phyloP scores from a whole-genome alignment of 257 asterid species.

The Fraxinus excelsior region DNA sequence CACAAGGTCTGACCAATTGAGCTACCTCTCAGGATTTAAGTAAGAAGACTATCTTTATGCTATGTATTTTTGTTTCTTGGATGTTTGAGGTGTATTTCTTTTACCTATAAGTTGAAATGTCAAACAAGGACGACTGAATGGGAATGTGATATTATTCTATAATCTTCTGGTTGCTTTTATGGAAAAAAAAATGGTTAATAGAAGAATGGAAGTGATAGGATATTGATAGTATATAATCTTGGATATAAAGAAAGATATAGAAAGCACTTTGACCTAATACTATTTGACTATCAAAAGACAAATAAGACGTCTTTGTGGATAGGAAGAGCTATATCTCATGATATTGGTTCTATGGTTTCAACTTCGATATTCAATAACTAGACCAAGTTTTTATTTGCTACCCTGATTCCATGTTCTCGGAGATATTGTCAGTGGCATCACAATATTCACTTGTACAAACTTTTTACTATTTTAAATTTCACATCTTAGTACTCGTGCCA shows the following conservation, averaged over 20 bases:
- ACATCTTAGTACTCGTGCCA: background rate
- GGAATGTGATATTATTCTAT: background rate
- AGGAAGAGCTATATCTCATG: background rate
- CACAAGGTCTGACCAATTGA: too few species aligned
- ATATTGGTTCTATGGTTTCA: background rate
- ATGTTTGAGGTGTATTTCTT: background rate
- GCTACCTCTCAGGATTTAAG: too few species aligned
- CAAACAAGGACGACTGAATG: background rate
- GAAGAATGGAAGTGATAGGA: background rate
- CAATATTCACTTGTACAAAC: background rate
- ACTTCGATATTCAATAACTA: background rate
- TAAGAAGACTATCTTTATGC: constrained; percentile 28
- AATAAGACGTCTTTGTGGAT: background rate
- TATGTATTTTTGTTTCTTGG: background rate
- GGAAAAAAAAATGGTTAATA: background rate
- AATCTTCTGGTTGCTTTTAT: background rate
- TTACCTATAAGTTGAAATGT: background rate
- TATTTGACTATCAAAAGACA: background rate
- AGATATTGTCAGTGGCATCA: background rate
- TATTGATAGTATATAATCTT: too few species aligned
- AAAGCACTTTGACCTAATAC: background rate
- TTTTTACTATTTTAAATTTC: background rate
- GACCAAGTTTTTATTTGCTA: background rate
- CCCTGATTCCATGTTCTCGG: background rate
- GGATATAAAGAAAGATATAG: background rate